Conservation (phyloP, 2,329 filamentous ascomycete genomes). For the Coniochaeta hoffmannii region DNA sequence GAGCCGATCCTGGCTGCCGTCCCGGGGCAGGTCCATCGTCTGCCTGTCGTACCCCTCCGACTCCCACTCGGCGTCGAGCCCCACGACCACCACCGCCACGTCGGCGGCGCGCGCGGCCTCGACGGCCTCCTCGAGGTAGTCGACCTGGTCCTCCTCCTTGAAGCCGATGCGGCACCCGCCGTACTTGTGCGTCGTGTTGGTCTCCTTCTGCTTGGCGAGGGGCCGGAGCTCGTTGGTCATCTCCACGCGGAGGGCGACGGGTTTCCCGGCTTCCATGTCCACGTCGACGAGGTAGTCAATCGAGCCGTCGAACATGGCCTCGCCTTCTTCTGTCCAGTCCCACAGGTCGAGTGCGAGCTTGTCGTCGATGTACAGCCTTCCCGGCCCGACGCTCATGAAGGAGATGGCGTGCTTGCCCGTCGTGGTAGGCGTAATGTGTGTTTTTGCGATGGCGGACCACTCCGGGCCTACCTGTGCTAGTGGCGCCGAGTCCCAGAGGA, state of each 20-base stretch:
- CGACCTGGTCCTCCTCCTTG: conserved; percentile 55
- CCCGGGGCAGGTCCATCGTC: conserved; percentile 50
- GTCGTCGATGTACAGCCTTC: conserved; percentile 52
- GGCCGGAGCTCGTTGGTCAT: conserved; percentile 61
- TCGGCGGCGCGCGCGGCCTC: conserved; percentile 54
- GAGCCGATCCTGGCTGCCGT: conserved; percentile 53
- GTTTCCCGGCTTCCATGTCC: conserved; percentile 49
- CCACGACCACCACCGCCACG: conserved; percentile 61
- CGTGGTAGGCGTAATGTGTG: conserved; percentile 48
- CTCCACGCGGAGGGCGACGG: conserved; percentile 55
- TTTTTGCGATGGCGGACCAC: conserved; percentile 58
- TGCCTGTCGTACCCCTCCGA: conserved; percentile 64
- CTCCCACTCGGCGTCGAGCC: conserved; percentile 68
- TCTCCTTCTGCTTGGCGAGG: conserved; percentile 48
- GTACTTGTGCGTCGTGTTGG: conserved; percentile 55
- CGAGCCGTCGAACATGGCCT: conserved; percentile 65
- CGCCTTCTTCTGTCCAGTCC: conserved; percentile 62
- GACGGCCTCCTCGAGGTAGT: conserved; percentile 59
- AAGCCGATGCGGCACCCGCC: conserved; percentile 67
- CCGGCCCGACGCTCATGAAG: conserved; percentile 61
- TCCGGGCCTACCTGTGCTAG: conserved; percentile 50
- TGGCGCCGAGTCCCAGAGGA: conserved; percentile 64
- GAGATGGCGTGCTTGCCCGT: conserved; percentile 59
- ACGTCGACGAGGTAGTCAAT: conserved; percentile 56
- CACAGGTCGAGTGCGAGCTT: conserved; percentile 55